These are phyloP conservation scores for Hsuehochloa calcarea DNA, from an alignment of 176 grass and related monocot species.

Conservation along the genomic window DNA sequence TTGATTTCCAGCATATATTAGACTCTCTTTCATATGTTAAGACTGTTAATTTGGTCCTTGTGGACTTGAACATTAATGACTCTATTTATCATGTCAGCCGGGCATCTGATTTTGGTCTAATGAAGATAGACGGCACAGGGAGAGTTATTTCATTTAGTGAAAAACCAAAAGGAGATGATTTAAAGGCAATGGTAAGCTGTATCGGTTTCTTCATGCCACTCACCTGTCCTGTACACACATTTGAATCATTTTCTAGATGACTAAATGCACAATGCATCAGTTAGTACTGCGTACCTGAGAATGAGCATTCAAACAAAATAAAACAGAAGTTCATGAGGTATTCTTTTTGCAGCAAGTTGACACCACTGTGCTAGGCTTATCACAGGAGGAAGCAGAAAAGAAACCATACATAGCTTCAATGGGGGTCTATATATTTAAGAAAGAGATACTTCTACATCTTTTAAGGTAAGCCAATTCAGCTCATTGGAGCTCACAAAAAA, in stretches of 20 bases:
- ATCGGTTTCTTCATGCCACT: not conserved
- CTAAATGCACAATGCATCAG: not conserved
- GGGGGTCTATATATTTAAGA: constrained; percentile 86
- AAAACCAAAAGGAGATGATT: constrained; percentile 81
- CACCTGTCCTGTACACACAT: not conserved
- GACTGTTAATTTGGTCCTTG: not conserved
- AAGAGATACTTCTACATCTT: constrained; percentile 90
- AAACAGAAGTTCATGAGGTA: not conserved
- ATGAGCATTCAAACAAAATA: not conserved
- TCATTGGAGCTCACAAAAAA: constrained; percentile 8
- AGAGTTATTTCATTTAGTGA: constrained; percentile 84
- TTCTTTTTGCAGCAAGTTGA: constrained; percentile 65
- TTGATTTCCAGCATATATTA: not conserved
- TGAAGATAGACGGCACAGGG: constrained; percentile 79
- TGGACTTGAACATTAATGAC: constrained; percentile 8
- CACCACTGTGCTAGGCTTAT: constrained; percentile 74
- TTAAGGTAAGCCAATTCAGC: constrained; percentile 65
- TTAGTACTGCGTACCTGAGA: not conserved
- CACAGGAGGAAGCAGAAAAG: constrained; percentile 66
- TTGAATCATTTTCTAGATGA: not conserved
- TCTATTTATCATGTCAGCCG: constrained; percentile 54
- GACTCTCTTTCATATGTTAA: not conserved
- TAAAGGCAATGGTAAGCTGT: constrained; percentile 80
- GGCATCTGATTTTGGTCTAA: constrained; percentile 90
- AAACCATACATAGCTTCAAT: constrained; percentile 97